Evolutionary conservation across 441 rosid genomes (phyloP).

Genomic region (Pelargonium myrrhifolium): DNA sequence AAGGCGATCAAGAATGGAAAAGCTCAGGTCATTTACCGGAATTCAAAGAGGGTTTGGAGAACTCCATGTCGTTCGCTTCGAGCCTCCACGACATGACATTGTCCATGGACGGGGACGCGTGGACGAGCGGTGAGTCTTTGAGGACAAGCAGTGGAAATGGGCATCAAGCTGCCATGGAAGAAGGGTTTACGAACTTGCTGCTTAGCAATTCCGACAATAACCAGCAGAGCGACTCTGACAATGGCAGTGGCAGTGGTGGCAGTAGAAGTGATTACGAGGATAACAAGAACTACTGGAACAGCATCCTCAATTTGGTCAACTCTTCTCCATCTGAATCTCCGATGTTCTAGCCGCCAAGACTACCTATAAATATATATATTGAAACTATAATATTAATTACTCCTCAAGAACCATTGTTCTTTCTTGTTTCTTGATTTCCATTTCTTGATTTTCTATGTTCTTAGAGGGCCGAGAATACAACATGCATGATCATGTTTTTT

Average conservation of each 20-base stretch:
- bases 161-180: constrained; percentile 35
- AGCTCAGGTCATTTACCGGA: constrained; percentile 39
- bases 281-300: constrained; percentile 93
- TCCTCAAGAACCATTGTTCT: not conserved
- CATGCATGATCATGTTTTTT: not conserved
- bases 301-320: constrained; percentile 84
- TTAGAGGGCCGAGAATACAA: not conserved
- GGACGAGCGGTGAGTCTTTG: constrained; percentile 42
- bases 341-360: constrained; percentile 32
- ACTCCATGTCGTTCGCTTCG: constrained; percentile 40
- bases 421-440: not conserved
- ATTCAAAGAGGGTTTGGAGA: constrained; percentile 31
- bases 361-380: too few relatives aligned
- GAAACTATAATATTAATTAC: not conserved
- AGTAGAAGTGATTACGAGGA: constrained; percentile 42
- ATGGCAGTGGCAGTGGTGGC: constrained; percentile 30
- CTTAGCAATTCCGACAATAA: constrained; percentile 40
- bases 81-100: constrained; percentile 48
- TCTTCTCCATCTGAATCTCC: constrained; percentile 77
- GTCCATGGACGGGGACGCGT: constrained; percentile 32
- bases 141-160: constrained; percentile 16
- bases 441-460: not conserved
- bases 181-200: constrained; percentile 71
- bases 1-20: too few relatives aligned
- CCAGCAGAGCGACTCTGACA: constrained; percentile 38